Base-by-base conservation (phyloP, 257 asterid genomes). In the Nicotiana tabacum region DNA sequence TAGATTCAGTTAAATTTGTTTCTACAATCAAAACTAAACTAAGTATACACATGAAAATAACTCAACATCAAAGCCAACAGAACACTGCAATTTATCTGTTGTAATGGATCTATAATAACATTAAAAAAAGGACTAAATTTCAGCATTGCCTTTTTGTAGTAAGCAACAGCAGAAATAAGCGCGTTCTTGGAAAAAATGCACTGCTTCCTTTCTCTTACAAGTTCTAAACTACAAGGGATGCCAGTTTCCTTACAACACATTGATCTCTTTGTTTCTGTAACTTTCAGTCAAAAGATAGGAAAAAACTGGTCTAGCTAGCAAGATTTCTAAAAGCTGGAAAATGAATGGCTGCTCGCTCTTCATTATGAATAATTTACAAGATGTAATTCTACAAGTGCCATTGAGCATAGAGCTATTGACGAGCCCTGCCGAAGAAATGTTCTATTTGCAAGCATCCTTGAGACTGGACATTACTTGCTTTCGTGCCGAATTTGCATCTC, bases 381-480 rank as follows among this genome's bases (percentile, higher is more conserved):
- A 33, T 16, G 24, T 30, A 70, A 21, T 74, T 74, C 46, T 74
- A 74, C 80, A 51, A 3, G 80, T 74, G 13, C 51, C 64, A 57
- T 77, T 32, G 51, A 70, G 57, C 5, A 9, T 62, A 77, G 32
- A 66, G 53, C 72, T 90, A 88, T 77, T 85, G 80, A n/a, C 88
- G 87, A 68, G 91, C 83, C 89, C 80, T 93, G 81, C 87, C 92
- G 78, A 96, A 96, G 88, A 96, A 96, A 85, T 95, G 97, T 18
- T 96, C 97, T 29, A 94, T 91, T 91, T 90, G 94, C 93, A 92
- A 85, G 83, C 83, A 84, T 39, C 99, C 97, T 77, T 84, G 89
- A 61, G 90, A 87, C 86, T 87, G 90, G 82, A 79, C 62, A 78
- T 89, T 85, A 46, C 64, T 88, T 83, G 92, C 78, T 77, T 91